Conservation (phyloP, 305 asterid species). For the Rubia occidens region DNA sequence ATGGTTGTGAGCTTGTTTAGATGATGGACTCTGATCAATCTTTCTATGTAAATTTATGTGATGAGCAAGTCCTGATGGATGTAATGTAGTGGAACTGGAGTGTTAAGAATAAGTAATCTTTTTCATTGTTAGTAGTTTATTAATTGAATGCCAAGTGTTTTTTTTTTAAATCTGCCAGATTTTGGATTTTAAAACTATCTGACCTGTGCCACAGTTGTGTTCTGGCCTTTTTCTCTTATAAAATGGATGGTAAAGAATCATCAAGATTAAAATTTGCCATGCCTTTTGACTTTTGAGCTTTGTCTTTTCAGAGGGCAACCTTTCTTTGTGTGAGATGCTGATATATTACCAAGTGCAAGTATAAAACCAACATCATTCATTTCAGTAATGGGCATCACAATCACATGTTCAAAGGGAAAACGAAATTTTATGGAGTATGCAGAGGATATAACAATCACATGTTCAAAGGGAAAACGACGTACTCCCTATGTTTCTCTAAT, state of each 20-base stretch:
- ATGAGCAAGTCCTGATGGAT: slow-evolving; percentile 6
- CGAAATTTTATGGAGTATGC: no score
- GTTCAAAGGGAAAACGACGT: no score
- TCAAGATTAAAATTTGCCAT: neutral
- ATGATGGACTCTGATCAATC: neutral
- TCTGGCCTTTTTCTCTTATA: no score
- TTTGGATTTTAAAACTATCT: neutral
- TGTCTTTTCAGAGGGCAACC: neutral
- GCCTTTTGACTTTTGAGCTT: neutral
- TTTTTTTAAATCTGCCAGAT: neutral
- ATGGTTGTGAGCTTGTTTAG: slow-evolving; percentile 10
- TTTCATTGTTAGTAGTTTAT: no score
- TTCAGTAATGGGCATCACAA: no score
- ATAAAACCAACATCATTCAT: neutral
- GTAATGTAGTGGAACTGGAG: neutral
- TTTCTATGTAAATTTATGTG: neutral
- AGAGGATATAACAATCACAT: no score
- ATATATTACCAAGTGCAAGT: neutral
- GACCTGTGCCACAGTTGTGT: no score
- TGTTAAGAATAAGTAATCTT: neutral
- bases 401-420: no score
- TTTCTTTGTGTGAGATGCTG: neutral
- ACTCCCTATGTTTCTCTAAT: no score
- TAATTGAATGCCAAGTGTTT: neutral
- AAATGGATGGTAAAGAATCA: neutral